Percentiles rank a stretch among this genome's conserved stretches.
These are phyloP conservation scores for Licmophora abbreviata DNA, from an alignment of 108 stramenopile species.

Conservation along the genomic window DNA sequence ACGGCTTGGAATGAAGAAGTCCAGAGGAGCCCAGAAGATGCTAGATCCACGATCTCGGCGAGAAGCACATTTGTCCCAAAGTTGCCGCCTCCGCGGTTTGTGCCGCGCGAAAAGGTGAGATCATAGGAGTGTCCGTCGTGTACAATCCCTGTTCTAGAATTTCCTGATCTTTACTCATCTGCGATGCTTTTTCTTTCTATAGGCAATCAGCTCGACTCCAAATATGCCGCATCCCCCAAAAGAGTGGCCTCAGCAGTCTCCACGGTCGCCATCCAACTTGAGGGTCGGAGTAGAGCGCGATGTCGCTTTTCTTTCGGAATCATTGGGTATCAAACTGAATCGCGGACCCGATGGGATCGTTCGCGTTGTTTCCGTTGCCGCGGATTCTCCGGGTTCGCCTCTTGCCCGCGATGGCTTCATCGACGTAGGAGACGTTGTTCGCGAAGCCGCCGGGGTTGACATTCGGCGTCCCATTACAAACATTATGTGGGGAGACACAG, in stretches of 20 bases:
- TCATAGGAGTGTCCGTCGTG: background rate
- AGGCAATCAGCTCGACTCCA: conserved; percentile 56
- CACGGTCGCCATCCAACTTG: conserved; percentile 24
- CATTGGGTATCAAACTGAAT: conserved; percentile 80
- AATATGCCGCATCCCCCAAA: conserved; percentile 72
- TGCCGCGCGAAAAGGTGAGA: conserved; percentile 69
- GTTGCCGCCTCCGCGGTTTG: conserved; percentile 77
- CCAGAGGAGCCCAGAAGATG: conserved; percentile 11
- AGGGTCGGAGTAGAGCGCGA: conserved; percentile 58
- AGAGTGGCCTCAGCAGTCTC: conserved; percentile 71
- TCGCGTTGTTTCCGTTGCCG: conserved; percentile 63
- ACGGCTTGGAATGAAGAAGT: conserved; percentile 48
- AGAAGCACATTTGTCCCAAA: conserved; percentile 57
- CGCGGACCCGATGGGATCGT: conserved; percentile 80
- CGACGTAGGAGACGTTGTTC: conserved; percentile 64
- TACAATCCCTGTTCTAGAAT: background rate
- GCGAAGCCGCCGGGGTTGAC: conserved; percentile 82
- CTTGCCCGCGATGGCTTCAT: conserved; percentile 65
- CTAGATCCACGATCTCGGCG: background rate
- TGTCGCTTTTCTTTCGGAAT: conserved; percentile 61
- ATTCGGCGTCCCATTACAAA: conserved; percentile 78
- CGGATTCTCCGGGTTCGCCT: conserved; percentile 51
- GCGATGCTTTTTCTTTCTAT: conserved; percentile 3
- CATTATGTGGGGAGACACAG: conserved; percentile 87
- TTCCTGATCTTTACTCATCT: conserved; percentile 1